phyloP scores from a whole-genome alignment of 176 grass and related monocot species.

The Sorghum bicolor region Sorghum_bicolor_NCBIv3 NC_012878.2:52890501-52891000 shows the following conservation, averaged over 20 bases:
- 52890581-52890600: conserved; percentile 9
- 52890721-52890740: background rate
- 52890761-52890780: background rate
- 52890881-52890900: background rate
- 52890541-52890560: background rate
- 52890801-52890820: background rate
- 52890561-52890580: background rate
- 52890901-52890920: background rate
- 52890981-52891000: conserved; percentile 41
- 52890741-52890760: background rate
- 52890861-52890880: background rate
- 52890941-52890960: conserved; percentile 32
- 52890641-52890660: background rate
- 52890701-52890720: background rate
- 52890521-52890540: background rate
- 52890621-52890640: background rate
- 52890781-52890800: background rate
- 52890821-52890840: background rate
- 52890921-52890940: conserved; percentile 45
- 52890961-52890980: conserved; percentile 42
- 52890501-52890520: background rate
- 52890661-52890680: background rate
- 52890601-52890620: background rate
- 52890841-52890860: background rate
- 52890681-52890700: background rate